Base-by-base conservation (phyloP, 441 rosid species). In the Arabidopsis lyrata region DNA sequence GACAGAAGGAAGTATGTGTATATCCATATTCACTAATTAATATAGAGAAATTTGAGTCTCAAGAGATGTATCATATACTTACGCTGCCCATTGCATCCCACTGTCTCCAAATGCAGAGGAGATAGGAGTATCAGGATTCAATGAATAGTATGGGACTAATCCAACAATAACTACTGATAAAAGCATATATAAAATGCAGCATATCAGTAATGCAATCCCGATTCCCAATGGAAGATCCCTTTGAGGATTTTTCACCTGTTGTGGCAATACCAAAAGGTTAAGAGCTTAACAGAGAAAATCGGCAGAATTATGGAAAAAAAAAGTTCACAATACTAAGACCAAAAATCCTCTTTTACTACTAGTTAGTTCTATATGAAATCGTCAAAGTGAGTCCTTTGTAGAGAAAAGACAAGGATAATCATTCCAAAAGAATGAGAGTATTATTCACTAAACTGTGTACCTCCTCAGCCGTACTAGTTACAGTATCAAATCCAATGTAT, bases 51-150 rank as follows among this genome's bases (percentile, higher is more conserved):
- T 59, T 35, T 31, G 58, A 42, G 42, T 63, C 59, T 70, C 20
- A 54, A 63, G 60, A 54, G 41, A 68, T 76, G 61, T 69, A 69
- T 45, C 31, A 68, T 50, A 68, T 50, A 66, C 97, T 82, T 87
- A 90, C 97, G 88, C 91, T 66, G 97, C 97, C 96, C 97, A 92
- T 41, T 92, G 90, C 96, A 92, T 90, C 70, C 97, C 95, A 75
- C 91, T 82, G 80, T 83, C 81, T 81, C 88, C 87, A 86, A 92
- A 92, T 72, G 97, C 93, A 50, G 96, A 85, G 77, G 97, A 88
- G 80, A 92, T 90, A 16, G 97, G 97, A 62, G 96, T 92, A 80
- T 92, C 97, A 20, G 93, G 93, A 84, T 90, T 84, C 81, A 92
- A 66, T 38, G 92, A 75, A 62, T 84, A 83, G 86, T 92, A 92